These are phyloP conservation scores for Sabuloglossum arenarium DNA, from an alignment of 495 filamentous ascomycete genomes.

Conservation along the genomic window DNA sequence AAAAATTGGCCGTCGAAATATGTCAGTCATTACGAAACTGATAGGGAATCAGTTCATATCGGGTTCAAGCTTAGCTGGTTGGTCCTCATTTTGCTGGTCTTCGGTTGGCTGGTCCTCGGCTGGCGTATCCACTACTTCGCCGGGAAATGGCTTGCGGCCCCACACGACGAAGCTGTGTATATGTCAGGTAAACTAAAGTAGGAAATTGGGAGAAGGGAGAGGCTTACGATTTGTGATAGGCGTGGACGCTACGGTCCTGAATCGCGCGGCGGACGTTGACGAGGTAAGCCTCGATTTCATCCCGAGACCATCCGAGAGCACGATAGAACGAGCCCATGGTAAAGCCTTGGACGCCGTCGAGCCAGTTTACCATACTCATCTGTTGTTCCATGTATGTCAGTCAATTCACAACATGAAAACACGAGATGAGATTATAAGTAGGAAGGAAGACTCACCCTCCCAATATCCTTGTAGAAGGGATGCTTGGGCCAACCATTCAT, in stretches of 20 bases:
- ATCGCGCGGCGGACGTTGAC: slow-evolving; percentile 20
- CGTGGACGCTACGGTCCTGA: slow-evolving; percentile 19
- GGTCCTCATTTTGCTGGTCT: too few species aligned
- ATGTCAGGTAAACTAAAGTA: background rate
- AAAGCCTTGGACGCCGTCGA: slow-evolving; percentile 26
- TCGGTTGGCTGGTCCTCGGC: background rate
- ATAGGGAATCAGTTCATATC: too few species aligned
- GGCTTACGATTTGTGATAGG: slow-evolving; percentile 20
- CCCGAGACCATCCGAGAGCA: slow-evolving; percentile 22
- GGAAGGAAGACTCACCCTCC: slow-evolving; percentile 3
- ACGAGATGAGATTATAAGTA: background rate
- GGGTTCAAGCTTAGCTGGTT: too few species aligned
- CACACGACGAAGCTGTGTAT: background rate
- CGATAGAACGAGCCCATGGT: slow-evolving; percentile 20
- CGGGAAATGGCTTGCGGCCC: background rate
- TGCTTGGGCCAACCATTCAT: slow-evolving; percentile 20
- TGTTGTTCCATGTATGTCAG: slow-evolving; percentile 2
- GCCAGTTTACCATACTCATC: slow-evolving; percentile 20
- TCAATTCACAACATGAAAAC: background rate
- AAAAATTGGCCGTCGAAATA: too few species aligned
- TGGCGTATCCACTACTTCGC: background rate
- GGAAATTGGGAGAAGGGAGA: background rate
- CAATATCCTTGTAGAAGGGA: slow-evolving; percentile 18
- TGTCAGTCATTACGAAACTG: background rate
- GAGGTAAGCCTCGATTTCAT: slow-evolving; percentile 23